Percentiles rank a stretch among this genome's conserved stretches.
These are phyloP conservation scores for Daldinia concentrica DNA, from an alignment of 495 filamentous ascomycete species.

Conservation along the genomic window DNA sequence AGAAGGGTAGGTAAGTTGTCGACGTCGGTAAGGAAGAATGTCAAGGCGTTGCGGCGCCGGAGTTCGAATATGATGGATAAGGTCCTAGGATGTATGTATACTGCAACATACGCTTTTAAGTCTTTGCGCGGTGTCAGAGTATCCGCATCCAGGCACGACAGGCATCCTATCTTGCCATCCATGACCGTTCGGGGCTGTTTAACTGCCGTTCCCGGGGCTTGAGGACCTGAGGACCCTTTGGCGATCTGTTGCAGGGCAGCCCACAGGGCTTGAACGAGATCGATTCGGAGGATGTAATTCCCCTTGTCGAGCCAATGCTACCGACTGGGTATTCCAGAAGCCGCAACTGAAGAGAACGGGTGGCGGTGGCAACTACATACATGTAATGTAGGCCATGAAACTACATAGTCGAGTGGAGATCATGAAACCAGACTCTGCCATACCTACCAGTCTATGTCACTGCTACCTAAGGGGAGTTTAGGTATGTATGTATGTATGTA, in stretches of 20 bases:
- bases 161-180: constrained; percentile 10
- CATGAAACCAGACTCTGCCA: constrained; percentile 43
- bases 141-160: constrained; percentile 22
- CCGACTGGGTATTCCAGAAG: constrained; percentile 41
- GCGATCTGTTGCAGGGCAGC: constrained; percentile 39
- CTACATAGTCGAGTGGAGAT: constrained; percentile 41
- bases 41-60: constrained; percentile 42
- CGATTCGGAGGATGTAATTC: constrained; percentile 43
- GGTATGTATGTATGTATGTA: constrained; percentile 6
- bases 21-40: constrained; percentile 35
- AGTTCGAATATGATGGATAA: constrained; percentile 36
- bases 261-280: constrained; percentile 44
- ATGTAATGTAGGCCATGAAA: constrained; percentile 36
- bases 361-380: constrained; percentile 46
- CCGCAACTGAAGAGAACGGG: constrained; percentile 42
- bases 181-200: constrained; percentile 27
- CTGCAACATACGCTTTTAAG: constrained; percentile 38
- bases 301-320: constrained; percentile 43
- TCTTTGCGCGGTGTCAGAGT: constrained; percentile 31
- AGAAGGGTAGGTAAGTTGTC: constrained; percentile 19
- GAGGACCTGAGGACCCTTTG: constrained; percentile 38
- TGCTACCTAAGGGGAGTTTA: constrained; percentile 27
- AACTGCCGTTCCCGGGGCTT: constrained; percentile 40
- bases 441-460: constrained; percentile 32
- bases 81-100: constrained; percentile 6